phyloP scores from a whole-genome alignment of 495 filamentous ascomycete genomes.

The Tuber microsphaerosporum region DNA sequence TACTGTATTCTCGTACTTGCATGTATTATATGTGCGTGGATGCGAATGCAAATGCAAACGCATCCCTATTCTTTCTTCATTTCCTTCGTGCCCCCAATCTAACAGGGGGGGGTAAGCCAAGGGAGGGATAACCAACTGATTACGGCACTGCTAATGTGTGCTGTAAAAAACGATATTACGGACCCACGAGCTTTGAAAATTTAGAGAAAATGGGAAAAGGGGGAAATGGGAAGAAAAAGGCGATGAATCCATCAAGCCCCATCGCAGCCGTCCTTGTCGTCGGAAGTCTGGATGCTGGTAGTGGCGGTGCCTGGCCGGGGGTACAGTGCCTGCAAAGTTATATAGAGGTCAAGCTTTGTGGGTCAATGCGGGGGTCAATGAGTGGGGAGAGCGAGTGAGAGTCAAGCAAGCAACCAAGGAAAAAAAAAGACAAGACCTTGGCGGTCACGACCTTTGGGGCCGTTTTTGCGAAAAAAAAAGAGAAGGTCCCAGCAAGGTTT shows the following conservation, averaged over 20 bases:
- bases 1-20: too few species aligned
- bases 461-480: too few species aligned
- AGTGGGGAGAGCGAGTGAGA: not conserved
- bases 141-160: not conserved
- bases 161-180: not conserved
- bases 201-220: not conserved
- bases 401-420: not conserved
- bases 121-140: not conserved
- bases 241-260: not conserved
- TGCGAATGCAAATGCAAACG: not conserved
- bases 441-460: not conserved
- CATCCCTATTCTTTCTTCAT: not conserved
- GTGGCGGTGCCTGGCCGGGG: not conserved
- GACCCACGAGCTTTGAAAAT: not conserved
- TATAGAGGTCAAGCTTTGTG: not conserved
- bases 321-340: not conserved
- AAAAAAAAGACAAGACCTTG: not conserved
- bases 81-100: not conserved
- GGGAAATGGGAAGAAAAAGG: not conserved
- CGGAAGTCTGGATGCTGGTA: not conserved
- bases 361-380: not conserved
- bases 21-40: not conserved
- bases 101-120: not conserved
- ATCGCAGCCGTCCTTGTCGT: not conserved
- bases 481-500: too few species aligned